Base-by-base conservation (phyloP, 352 stramenopile genomes). In the Phytophthora pistaciae region DNA sequence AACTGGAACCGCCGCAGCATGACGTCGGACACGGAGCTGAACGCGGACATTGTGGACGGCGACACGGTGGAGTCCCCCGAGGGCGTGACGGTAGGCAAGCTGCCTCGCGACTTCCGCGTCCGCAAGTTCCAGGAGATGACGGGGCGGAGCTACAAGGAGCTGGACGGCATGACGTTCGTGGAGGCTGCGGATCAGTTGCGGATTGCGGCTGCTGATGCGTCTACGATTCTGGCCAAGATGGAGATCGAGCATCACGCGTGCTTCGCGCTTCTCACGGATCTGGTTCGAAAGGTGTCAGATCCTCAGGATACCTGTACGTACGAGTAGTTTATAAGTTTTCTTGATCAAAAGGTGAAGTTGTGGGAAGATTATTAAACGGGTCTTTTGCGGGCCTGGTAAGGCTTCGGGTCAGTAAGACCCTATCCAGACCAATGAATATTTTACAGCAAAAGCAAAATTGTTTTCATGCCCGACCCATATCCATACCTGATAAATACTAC, bases 81-180 rank as follows among this genome's bases (percentile, higher is more conserved):
- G 76, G 74, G 78, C 0, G 49, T 89, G 18, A 60, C 52, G 2
- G 79, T 89, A 5, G 73, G 62, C 7, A 70, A 70, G 27, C 44
- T 89, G 6, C 81, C 83, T 52, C 82, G 80, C 9, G 72, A 88
- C 61, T 92, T 80, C 64, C 84, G 84, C 3, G 66, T 91, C 25
- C 74, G 74, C 38, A 91, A 91, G 61, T 90, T 93, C 50, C 64
- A 70, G 13, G 85, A 93, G 62, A 77, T 89, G 52, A 87, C 78
- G 6, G 70, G 80, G 29, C 71, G 75, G 5, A 74, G 52, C 27
- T 79, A 84, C 65, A 56, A 67, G 3, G 74, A 82, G 11, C 66
- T 93, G 9, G 62, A 81, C 16, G 73, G 60, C 5, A 77, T 91
- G 70, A 82, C 53, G 16, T 83, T 91, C 50, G 38, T 86, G 2